Evolutionary conservation across 2,329 filamentous ascomycete genomes (phyloP), one percentile per base, ranked within the genome.

Genomic region (Fusarium citri): DNA sequence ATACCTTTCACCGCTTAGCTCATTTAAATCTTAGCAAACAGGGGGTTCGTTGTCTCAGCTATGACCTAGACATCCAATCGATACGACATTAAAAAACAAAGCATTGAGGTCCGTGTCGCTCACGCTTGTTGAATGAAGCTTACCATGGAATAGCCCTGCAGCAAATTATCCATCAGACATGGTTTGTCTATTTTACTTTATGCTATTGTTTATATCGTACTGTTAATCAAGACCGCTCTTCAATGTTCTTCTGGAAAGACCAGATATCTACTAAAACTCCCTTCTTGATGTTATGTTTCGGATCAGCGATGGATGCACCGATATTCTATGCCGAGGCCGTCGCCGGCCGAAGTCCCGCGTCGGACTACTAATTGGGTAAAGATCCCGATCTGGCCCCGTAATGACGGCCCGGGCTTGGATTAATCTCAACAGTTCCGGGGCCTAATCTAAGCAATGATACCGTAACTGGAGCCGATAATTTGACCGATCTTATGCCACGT

Each of bases 391-490:
- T 66, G 69, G 64, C 69, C 54, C 69, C 63, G 16, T 59, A 53
- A 50, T 56, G 54, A 54, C 67, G 63, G 67, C 63, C 67, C 67
- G 58, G 67, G 59, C 67, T 60, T 46, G 63, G 47, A n/a, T 54
- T 41, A 48, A 57, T 67, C 25, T 66, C 47, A 62, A 43, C 49
- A 55, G 55, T 55, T 57, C 48, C 23, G 31, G 45, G 22, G 48
- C 63, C 11, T 47, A 25, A 41, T 55, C 43, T 45, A 58, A 67
- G 58, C 25, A 54, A 59, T 58, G 37, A 49, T 40, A 58, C 23
- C 31, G 41, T 50, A n/a, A 31, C 20, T 45, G 45, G 37, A 47
- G 43, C 41, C 61, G 53, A 25, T 51, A 59, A 56, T 50, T 49
- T 62, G 34, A 47, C 49, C 48, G 48, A 59, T 30, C 57, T 55